Base-by-base conservation (phyloP, 192 early-diverging fungal genomes). In the Pilobolus umbonatus region DNA sequence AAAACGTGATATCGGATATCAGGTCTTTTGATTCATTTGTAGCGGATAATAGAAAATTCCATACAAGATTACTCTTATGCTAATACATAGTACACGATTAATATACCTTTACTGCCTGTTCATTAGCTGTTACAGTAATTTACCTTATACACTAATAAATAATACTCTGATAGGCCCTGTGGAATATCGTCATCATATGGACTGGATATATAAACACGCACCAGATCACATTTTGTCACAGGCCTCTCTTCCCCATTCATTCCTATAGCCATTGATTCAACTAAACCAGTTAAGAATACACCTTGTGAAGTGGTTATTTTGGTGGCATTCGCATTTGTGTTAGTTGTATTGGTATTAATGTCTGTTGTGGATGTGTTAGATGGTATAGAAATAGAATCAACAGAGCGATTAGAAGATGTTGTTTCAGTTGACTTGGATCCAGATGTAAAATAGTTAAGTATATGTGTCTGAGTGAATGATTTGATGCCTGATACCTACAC, bases 81-180 rank as follows among this genome's bases (percentile, higher is more conserved):
- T 72, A 52, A 2, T 8, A 14, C 14, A 44, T 25, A 29, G 3
- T 10, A 11, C 9, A 29, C 26, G 22, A 24, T 11, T 24, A 26
- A 24, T 17, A 51, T 36, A 25, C 5, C 26, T 8, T 40, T 39
- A 6, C 25, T 31, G 11, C 14, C 29, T 30, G 3, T 28, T 25
- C 5, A 17, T 58, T 21, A 24, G 7, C n/a, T 36, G 15, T 49
- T 2, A 29, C 15, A 32, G 1, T 4, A 26, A 17, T 39, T 25
- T 47, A 72, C 69, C 58, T 66, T 72, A 34, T 72, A 72, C 9
- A 72, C 36, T 0, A 72, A 30, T 24, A 72, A 48, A 11, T 57
- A 56, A 29, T 65, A 72, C 39, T 72, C 69, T 40, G 55, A 46
- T 25, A 65, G 39, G 4, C 19, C 31, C 6, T 40, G 17, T 7